Evolutionary conservation across 768 basidiomycete genomes (phyloP), one percentile per base, ranked within the genome.

Genomic region (Termitomyces sp.): DNA sequence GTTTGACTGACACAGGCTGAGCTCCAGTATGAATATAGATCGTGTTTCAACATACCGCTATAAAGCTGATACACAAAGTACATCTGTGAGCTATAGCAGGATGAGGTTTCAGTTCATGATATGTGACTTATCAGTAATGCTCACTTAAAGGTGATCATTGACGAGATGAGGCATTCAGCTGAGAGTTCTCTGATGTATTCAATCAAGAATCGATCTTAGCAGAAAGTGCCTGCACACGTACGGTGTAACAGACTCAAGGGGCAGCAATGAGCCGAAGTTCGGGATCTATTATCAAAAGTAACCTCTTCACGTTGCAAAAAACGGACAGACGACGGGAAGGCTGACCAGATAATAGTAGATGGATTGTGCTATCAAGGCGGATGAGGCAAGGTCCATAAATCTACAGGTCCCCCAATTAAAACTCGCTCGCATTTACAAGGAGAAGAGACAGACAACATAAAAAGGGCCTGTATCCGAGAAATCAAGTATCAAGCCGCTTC

Each of bases 311-410:
- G 31, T 0, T 49, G 24, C 3, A 20, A 22, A 12, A n/a, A 37
- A 50, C n/a, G n/a, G 29, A 32, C 22, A 24, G 10, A 27, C 8
- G 14, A 34, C 5, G 20, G 12, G 32, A 46, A 26, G 18, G 41
- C 67, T 39, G 48, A 77, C 78, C 53, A 78, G 63, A 57, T 79
- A 79, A 59, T 76, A 75, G 61, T 76, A 78, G 27, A 79, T 66
- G 2, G 76, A 76, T 60, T 79, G 74, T 2, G 74, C 75, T 10
- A 76, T 71, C 13, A 79, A 65, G 24, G 65, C 65, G 1, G 76
- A 74, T 1, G 76, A 78, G 0, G 66, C 55, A 9, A 79, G 46
- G 46, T 79, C 77, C 24, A 79, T 63, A 27, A 69, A 42, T 46
- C 71, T 72, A 26, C 65, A 37, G 5, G 22, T 10, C 37, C 14